These are phyloP conservation scores for Cucumis melo DNA, from an alignment of 306 rosid genomes.

Conservation along the genomic window DNA sequence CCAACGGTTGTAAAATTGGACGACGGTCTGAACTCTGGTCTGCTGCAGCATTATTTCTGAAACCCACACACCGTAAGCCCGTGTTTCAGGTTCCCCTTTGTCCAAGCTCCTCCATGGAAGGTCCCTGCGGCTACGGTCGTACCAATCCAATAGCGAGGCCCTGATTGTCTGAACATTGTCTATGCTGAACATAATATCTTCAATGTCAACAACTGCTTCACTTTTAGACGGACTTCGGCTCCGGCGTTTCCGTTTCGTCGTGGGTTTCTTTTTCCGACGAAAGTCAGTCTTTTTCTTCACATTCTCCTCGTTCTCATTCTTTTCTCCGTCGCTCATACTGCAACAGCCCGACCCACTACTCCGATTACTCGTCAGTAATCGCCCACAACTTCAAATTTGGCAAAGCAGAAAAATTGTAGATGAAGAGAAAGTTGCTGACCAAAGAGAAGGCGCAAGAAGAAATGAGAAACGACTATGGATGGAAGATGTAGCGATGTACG, in stretches of 20 bases:
- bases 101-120: constrained; percentile 65
- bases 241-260: not conserved
- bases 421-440: not conserved
- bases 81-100: constrained; percentile 19
- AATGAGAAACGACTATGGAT: not conserved
- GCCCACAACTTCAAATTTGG: not conserved
- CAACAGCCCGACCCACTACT: not conserved
- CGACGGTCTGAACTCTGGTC: constrained; percentile 80
- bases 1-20: constrained; percentile 63
- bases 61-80: constrained; percentile 85
- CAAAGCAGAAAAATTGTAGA: not conserved
- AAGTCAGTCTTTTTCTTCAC: not conserved
- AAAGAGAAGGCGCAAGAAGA: not conserved
- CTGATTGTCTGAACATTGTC: constrained; percentile 35
- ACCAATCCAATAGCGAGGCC: constrained; percentile 51
- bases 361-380: not conserved
- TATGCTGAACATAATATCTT: constrained; percentile 38
- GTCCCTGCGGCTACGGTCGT: constrained; percentile 50
- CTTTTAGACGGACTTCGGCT: not conserved
- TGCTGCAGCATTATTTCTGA: constrained; percentile 89
- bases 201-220: constrained; percentile 34
- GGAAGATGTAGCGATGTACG: not conserved
- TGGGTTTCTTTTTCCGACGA: not conserved
- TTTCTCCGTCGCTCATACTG: not conserved
- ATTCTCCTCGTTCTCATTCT: not conserved